These are phyloP conservation scores for Metschnikowia colocasiae DNA, from an alignment of 805 yeast species.

Conservation along the genomic window DNA sequence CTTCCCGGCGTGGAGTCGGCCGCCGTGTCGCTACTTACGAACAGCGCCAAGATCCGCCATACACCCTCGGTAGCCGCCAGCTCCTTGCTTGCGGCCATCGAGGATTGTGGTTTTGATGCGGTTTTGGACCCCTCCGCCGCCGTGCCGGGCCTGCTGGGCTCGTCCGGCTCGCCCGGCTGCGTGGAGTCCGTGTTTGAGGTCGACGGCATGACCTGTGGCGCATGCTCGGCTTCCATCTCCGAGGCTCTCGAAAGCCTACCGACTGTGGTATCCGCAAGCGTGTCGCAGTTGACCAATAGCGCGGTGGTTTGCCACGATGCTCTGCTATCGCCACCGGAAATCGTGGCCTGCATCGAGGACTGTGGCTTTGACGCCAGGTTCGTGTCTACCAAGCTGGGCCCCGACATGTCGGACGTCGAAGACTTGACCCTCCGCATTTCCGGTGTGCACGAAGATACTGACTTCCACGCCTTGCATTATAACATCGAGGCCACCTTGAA, in stretches of 20 bases:
- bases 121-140: constrained; percentile 5
- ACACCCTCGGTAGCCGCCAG: constrained; percentile 3
- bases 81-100: constrained; percentile 18
- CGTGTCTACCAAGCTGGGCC: background rate
- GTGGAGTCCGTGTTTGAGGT: constrained; percentile 34
- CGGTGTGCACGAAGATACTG: constrained; percentile 30
- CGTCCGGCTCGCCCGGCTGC: background rate
- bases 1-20: constrained; percentile 12
- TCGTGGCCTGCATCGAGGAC: constrained; percentile 62
- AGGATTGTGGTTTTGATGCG: constrained; percentile 33
- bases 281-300: constrained; percentile 73
- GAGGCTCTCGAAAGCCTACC: constrained; percentile 44
- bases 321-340: constrained; percentile 26
- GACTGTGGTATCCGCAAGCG: constrained; percentile 54
- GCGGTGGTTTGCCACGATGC: constrained; percentile 55
- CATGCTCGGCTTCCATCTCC: constrained; percentile 71
- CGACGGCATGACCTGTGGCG: constrained; percentile 88
- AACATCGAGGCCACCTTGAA: constrained; percentile 39
- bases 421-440: constrained; percentile 33
- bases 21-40: constrained; percentile 17
- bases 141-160: background rate
- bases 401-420: constrained; percentile 12
- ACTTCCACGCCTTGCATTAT: constrained; percentile 30
- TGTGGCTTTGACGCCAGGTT: constrained; percentile 36
- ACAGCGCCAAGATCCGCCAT: constrained; percentile 13